Percentiles rank a stretch among this genome's conserved stretches.
Conservation (phyloP, 805 yeast genomes). For the Ogataea populi-albae region DNA sequence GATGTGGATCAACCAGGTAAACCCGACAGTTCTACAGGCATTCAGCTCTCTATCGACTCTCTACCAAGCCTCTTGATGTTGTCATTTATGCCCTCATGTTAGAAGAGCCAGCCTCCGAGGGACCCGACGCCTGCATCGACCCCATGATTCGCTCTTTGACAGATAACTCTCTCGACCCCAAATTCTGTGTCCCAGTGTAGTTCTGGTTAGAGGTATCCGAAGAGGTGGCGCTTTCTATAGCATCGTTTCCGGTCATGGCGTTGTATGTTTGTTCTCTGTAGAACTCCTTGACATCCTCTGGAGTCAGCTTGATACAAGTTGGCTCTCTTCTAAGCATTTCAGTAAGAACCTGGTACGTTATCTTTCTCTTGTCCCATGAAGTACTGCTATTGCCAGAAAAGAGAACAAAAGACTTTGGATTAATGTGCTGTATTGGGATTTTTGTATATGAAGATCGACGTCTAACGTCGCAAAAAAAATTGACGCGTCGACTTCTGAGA, state of each 20-base stretch:
- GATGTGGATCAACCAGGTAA: too few species aligned
- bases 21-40: too few species aligned
- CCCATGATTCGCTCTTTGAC: conserved; percentile 23
- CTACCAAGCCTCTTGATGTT: neutral
- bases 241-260: conserved; percentile 15
- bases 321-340: conserved; percentile 77
- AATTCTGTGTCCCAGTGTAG: conserved; percentile 2
- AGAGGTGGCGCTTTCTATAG: conserved; percentile 1
- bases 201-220: conserved; percentile 15
- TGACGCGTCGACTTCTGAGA: too few species aligned
- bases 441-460: too few species aligned
- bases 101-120: conserved; percentile 5
- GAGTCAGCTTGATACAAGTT: conserved; percentile 61
- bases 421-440: too few species aligned
- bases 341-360: too few species aligned
- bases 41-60: too few species aligned
- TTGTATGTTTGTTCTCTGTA: conserved; percentile 27
- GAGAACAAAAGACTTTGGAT: too few species aligned
- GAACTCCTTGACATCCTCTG: conserved; percentile 56
- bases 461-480: too few species aligned
- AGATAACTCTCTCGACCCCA: conserved; percentile 7
- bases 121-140: conserved; percentile 4
- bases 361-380: too few species aligned
- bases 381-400: too few species aligned
- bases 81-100: conserved; percentile 3